phyloP scores from a whole-genome alignment of 2,329 filamentous ascomycete genomes.

The Aspergillus japonicus region DNA sequence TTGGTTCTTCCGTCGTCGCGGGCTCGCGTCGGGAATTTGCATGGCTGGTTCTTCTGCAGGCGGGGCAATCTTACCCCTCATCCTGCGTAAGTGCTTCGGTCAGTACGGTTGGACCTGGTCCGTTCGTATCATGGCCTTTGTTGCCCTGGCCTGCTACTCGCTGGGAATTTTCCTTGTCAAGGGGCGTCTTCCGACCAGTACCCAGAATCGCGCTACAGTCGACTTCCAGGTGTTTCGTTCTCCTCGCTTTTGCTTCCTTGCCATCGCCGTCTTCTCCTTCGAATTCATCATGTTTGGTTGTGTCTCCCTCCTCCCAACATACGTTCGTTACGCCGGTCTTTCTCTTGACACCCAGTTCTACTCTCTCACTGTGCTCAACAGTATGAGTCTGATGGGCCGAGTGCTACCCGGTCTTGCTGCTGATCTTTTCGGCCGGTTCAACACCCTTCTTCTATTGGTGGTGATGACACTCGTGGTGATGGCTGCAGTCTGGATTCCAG shows the following conservation, averaged over 20 bases:
- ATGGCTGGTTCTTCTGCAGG: constrained; percentile 42
- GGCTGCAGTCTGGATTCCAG: constrained; percentile 46
- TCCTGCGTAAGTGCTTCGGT: constrained; percentile 32
- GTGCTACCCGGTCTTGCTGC: constrained; percentile 46
- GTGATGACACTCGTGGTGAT: constrained; percentile 42
- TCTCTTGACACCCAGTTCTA: constrained; percentile 44
- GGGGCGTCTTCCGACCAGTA: constrained; percentile 32
- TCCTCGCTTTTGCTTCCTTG: constrained; percentile 44
- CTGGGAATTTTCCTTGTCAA: constrained; percentile 35
- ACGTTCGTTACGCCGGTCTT: constrained; percentile 41
- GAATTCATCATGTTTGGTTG: constrained; percentile 52
- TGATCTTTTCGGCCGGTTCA: constrained; percentile 49
- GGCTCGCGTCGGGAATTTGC: constrained; percentile 40
- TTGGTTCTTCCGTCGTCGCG: constrained; percentile 41
- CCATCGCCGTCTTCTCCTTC: constrained; percentile 46
- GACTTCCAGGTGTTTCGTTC: constrained; percentile 45
- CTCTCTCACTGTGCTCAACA: constrained; percentile 47
- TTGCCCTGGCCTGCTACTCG: constrained; percentile 35
- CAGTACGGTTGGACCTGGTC: constrained; percentile 34
- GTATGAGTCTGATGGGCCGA: constrained; percentile 45
- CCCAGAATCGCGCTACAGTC: constrained; percentile 31
- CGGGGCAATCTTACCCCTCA: constrained; percentile 38
- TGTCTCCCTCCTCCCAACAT: constrained; percentile 50
- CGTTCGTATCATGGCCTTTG: constrained; percentile 38
- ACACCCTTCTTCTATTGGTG: constrained; percentile 42